Percentiles rank a stretch among this genome's conserved stretches.
Evolutionary conservation across 495 filamentous ascomycete species (phyloP).

Genomic region (Aspergillus carlsbadensis): DNA sequence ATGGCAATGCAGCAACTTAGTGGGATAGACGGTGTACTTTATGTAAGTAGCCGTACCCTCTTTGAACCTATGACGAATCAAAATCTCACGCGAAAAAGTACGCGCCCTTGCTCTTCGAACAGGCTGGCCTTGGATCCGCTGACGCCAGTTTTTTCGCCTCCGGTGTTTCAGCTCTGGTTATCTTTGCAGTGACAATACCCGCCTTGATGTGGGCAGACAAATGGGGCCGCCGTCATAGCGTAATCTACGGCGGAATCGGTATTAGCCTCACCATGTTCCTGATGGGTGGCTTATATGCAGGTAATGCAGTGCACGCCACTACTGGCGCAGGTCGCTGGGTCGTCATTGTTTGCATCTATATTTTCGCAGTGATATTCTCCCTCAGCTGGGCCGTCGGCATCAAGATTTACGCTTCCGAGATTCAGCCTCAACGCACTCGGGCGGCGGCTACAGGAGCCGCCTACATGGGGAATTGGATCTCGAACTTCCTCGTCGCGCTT

Average conservation of each 20-base stretch:
- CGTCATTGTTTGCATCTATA: constrained; percentile 38
- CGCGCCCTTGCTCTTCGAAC: constrained; percentile 51
- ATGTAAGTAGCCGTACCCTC: constrained; percentile 34
- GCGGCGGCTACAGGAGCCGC: constrained; percentile 48
- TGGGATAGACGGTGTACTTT: constrained; percentile 51
- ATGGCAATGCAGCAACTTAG: constrained; percentile 48
- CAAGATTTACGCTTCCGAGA: constrained; percentile 55
- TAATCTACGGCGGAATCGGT: constrained; percentile 54
- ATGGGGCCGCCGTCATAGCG: constrained; percentile 57
- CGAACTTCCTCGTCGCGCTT: constrained; percentile 66
- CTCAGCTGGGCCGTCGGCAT: constrained; percentile 55
- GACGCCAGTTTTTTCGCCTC: constrained; percentile 54
- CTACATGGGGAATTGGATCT: constrained; percentile 50
- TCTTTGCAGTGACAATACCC: constrained; percentile 49
- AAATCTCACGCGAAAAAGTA: constrained; percentile 27
- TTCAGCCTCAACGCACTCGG: constrained; percentile 53
- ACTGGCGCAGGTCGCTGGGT: constrained; percentile 53
- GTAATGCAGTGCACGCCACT: constrained; percentile 41
- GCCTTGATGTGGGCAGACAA: constrained; percentile 55
- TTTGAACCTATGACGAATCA: neutral
- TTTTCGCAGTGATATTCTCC: constrained; percentile 42
- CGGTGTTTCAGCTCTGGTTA: constrained; percentile 52
- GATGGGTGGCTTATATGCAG: constrained; percentile 53
- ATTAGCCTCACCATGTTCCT: constrained; percentile 47
- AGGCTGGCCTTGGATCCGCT: constrained; percentile 50